phyloP scores from a whole-genome alignment of 1,284 basidiomycete genomes.

The Takashimella koratensis region DNA sequence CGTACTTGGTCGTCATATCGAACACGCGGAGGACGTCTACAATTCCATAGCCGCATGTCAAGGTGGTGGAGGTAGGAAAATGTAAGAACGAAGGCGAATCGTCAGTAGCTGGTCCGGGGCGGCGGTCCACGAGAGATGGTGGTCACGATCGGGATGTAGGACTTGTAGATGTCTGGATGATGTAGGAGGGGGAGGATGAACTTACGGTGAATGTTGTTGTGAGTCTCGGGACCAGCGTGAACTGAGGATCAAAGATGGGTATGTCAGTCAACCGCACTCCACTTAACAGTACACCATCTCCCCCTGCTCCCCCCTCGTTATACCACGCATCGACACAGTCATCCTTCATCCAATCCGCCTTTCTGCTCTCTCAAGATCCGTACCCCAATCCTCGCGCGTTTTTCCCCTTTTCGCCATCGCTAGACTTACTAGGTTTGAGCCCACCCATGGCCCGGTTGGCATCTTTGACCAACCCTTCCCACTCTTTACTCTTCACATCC shows the following conservation, averaged over 20 bases:
- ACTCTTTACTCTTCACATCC: slow-evolving; percentile 55
- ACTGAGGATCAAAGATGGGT: slow-evolving; percentile 23
- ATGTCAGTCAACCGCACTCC: too few relatives aligned
- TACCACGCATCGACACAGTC: too few relatives aligned
- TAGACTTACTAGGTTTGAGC: slow-evolving; percentile 58
- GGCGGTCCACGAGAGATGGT: too few relatives aligned
- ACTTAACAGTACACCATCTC: too few relatives aligned
- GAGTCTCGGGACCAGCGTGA: slow-evolving; percentile 39
- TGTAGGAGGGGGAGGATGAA: slow-evolving; percentile 5
- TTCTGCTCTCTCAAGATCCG: too few relatives aligned
- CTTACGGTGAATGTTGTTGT: slow-evolving; percentile 44
- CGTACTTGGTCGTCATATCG: slow-evolving; percentile 77
- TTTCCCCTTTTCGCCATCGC: too few relatives aligned
- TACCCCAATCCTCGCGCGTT: too few relatives aligned
- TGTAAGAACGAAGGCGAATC: not conserved
- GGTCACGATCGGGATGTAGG: too few relatives aligned
- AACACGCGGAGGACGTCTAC: slow-evolving; percentile 74
- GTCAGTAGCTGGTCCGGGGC: too few relatives aligned
- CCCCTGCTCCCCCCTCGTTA: too few relatives aligned
- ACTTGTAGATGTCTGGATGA: too few relatives aligned
- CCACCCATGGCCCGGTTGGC: slow-evolving; percentile 59
- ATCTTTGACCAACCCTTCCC: slow-evolving; percentile 53
- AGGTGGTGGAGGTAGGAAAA: not conserved
- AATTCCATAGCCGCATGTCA: slow-evolving; percentile 27
- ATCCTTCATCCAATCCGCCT: too few relatives aligned